Percentiles rank a stretch among this genome's conserved stretches.
These are phyloP conservation scores for Lepidium sativum DNA, from an alignment of 345 rosid genomes.

Conservation along the genomic window DNA sequence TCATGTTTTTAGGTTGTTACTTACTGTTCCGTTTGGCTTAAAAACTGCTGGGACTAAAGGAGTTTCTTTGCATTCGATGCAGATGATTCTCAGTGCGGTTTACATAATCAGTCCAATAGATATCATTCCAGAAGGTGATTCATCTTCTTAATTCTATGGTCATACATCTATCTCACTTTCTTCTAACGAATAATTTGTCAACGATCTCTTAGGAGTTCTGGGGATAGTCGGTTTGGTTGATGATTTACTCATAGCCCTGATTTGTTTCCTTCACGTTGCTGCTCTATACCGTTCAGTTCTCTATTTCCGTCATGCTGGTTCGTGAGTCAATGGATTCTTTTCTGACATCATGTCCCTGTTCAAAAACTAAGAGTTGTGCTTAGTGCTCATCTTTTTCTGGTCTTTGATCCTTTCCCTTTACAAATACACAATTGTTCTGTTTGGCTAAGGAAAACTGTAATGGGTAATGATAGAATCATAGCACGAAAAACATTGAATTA, in stretches of 20 bases:
- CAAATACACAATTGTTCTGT: slow-evolving; percentile 1
- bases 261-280: slow-evolving; percentile 79
- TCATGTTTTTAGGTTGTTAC: neutral
- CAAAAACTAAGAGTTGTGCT: neutral
- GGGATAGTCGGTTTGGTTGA: slow-evolving; percentile 80
- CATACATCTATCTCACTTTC: neutral
- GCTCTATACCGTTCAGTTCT: slow-evolving; percentile 82
- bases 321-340: slow-evolving; percentile 19
- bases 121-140: slow-evolving; percentile 81
- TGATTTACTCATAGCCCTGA: slow-evolving; percentile 53
- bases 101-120: slow-evolving; percentile 86
- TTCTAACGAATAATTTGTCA: neutral
- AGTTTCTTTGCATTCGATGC: slow-evolving; percentile 22
- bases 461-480: neutral
- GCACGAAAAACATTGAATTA: neutral
- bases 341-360: neutral
- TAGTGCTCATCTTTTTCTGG: neutral
- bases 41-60: neutral
- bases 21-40: neutral
- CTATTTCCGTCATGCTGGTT: slow-evolving; percentile 66
- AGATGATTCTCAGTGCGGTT: slow-evolving; percentile 57
- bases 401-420: neutral
- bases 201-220: slow-evolving; percentile 38
- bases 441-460: slow-evolving; percentile 6
- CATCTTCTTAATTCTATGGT: neutral